Evolutionary conservation across 148 eudicot species (phyloP).

Genomic region (Cornus florida): DNA sequence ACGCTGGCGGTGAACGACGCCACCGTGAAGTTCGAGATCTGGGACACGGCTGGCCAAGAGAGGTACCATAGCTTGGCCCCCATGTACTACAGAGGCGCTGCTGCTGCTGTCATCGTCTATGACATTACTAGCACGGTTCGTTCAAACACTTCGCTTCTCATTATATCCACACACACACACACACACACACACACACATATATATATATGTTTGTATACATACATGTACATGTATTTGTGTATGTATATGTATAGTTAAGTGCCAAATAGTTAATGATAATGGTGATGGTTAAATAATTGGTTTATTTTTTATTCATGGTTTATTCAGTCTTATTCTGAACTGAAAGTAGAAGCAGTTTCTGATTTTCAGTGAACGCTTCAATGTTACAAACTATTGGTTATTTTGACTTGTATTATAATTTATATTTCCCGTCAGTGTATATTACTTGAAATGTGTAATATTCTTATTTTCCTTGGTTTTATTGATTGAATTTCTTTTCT

Average conservation of each 20-base stretch:
- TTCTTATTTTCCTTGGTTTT: neutral
- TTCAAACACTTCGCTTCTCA: neutral
- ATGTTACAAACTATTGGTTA: too few species aligned
- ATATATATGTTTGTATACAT: neutral
- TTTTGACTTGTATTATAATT: too few species aligned
- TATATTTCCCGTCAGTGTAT: too few species aligned
- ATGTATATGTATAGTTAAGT: neutral
- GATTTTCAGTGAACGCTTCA: neutral
- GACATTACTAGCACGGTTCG: conserved; percentile 79
- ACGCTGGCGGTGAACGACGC: conserved; percentile 85
- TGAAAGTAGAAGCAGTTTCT: neutral
- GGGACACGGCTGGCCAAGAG: conserved; percentile 98
- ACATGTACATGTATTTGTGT: neutral
- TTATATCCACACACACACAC: neutral
- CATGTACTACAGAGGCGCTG: conserved; percentile 98
- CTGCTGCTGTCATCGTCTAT: conserved; percentile 93
- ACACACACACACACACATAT: neutral
- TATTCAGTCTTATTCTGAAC: neutral
- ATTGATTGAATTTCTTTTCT: neutral
- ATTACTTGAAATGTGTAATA: neutral
- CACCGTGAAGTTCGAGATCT: conserved; percentile 94
- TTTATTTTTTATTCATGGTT: neutral
- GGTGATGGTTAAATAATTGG: neutral
- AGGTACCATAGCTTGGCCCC: conserved; percentile 99
- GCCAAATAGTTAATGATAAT: neutral